These are phyloP conservation scores for Clavispora asparagi DNA, from an alignment of 805 yeast genomes.

Conservation along the genomic window DNA sequence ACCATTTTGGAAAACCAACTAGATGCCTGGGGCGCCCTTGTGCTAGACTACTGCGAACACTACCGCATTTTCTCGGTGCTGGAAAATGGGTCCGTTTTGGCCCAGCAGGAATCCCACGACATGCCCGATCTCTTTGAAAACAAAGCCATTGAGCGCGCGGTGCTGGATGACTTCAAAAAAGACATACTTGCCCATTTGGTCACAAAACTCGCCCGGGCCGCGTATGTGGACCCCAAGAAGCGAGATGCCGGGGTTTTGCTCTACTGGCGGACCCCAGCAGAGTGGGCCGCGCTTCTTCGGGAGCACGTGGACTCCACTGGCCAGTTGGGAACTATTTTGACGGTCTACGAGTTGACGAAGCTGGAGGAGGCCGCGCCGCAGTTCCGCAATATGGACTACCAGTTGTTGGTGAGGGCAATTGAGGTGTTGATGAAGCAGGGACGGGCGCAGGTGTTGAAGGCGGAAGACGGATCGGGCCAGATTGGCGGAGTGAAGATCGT, in stretches of 20 bases:
- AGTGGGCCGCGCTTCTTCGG: conserved; percentile 34
- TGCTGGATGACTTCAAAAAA: conserved; percentile 49
- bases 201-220: conserved; percentile 46
- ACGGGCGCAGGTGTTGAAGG: conserved; percentile 68
- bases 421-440: conserved; percentile 59
- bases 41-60: conserved; percentile 55
- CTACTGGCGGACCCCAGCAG: conserved; percentile 55
- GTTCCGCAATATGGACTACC: conserved; percentile 58
- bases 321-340: conserved; percentile 69
- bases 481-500: conserved; percentile 77
- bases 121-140: conserved; percentile 47
- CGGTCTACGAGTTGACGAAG: conserved; percentile 72
- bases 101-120: conserved; percentile 19
- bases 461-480: conserved; percentile 47
- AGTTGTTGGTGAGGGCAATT: conserved; percentile 49
- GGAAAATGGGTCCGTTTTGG: conserved; percentile 24
- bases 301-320: conserved; percentile 60
- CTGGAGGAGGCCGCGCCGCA: conserved; percentile 48
- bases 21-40: conserved; percentile 67
- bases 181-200: conserved; percentile 58
- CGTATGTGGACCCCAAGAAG: conserved; percentile 44
- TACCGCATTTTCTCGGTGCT: conserved; percentile 36
- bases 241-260: conserved; percentile 63
- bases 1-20: conserved; percentile 74
- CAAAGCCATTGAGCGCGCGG: conserved; percentile 43